Evolutionary conservation across 768 basidiomycete species (phyloP).

Genomic region (Rhizopogon vinicolor): DNA sequence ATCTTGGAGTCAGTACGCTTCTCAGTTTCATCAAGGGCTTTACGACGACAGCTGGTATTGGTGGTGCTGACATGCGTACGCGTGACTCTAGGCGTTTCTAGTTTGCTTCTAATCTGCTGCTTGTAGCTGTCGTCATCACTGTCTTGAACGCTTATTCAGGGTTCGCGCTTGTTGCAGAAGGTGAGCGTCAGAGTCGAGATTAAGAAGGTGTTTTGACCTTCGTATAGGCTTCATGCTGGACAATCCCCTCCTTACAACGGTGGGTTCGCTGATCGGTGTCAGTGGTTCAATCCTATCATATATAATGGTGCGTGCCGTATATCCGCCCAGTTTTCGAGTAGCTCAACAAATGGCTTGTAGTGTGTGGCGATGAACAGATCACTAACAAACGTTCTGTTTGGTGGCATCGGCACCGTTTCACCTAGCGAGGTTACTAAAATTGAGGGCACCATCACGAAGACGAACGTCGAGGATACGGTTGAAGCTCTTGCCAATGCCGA

Average conservation of each 20-base stretch:
- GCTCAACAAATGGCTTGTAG: conserved; percentile 32
- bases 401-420: conserved; percentile 64
- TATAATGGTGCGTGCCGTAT: conserved; percentile 65
- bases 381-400: conserved; percentile 80
- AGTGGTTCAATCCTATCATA: conserved; percentile 89
- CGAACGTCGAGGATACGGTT: conserved; percentile 75
- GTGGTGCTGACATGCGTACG: conserved; percentile 92
- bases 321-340: not conserved
- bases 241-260: conserved; percentile 76
- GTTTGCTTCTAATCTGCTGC: conserved; percentile 5
- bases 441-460: conserved; percentile 78
- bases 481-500: conserved; percentile 77
- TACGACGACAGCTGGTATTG: conserved; percentile 88
- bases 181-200: conserved; percentile 20
- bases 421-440: conserved; percentile 64
- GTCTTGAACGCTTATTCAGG: conserved; percentile 90
- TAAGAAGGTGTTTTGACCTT: not conserved
- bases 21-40: conserved; percentile 84
- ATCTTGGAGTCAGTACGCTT: conserved; percentile 65
- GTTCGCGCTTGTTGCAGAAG: conserved; percentile 88
- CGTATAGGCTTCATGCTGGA: conserved; percentile 77
- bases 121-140: conserved; percentile 80
- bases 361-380: conserved; percentile 93
- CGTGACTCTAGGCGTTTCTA: conserved; percentile 10
- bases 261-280: conserved; percentile 86